Conservation (phyloP, 2,329 filamentous ascomycete genomes). For the Pezicula rhizophila region DNA sequence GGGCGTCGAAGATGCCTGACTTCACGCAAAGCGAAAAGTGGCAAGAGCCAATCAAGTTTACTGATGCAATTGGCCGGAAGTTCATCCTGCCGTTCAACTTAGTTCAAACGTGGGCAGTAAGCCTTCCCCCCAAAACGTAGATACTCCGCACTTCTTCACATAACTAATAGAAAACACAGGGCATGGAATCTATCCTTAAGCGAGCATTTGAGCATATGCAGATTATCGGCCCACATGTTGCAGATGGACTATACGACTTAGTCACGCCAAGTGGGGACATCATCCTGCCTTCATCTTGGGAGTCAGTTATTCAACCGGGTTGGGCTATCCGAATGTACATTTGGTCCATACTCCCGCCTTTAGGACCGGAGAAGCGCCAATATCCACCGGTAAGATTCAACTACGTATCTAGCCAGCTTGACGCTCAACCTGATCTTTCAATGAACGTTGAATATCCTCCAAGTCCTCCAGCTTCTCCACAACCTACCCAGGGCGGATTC, state of each 20-base stretch:
- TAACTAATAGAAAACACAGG: conserved; percentile 37
- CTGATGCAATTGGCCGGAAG: conserved; percentile 83
- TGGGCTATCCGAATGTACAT: conserved; percentile 62
- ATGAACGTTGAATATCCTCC: no score
- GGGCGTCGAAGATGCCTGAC: no score
- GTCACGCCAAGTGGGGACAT: conserved; percentile 72
- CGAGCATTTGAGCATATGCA: conserved; percentile 76
- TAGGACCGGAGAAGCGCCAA: no score
- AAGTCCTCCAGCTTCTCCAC: no score
- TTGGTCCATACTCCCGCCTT: conserved; percentile 40
- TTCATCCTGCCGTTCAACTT: conserved; percentile 83
- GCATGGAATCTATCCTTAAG: conserved; percentile 76
- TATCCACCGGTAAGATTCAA: no score
- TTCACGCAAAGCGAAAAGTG: no score
- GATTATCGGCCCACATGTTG: conserved; percentile 65
- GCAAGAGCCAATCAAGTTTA: conserved; percentile 67
- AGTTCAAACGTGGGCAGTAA: conserved; percentile 62
- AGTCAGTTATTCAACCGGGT: conserved; percentile 70
- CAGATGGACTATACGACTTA: conserved; percentile 71
- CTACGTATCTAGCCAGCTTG: no score
- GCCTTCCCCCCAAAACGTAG: not conserved
- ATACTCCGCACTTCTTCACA: not conserved
- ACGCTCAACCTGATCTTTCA: no score
- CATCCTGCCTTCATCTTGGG: conserved; percentile 72
- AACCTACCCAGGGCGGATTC: no score